Base-by-base conservation (phyloP, 2,329 filamentous ascomycete genomes). In the Lachnellula cervina region DNA sequence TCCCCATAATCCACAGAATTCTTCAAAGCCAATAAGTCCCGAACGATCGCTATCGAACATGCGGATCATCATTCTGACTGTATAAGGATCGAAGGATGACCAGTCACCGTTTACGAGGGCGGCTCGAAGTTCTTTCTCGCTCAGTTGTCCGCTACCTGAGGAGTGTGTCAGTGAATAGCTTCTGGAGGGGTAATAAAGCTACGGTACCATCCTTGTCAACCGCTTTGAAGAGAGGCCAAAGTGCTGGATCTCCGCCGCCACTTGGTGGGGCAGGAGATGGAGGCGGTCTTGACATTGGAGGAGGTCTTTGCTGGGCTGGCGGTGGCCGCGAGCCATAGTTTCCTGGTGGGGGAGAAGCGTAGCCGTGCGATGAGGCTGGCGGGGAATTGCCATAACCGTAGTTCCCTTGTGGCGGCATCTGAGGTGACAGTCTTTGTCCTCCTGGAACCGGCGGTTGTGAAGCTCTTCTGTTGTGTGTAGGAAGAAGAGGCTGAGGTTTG, bases 1-100 rank as follows among this genome's bases (percentile, higher is more conserved):
- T 17, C 89, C 90, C 94, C 94, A 99, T 21, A 99, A 79, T 17
- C 90, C 93, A 70, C 92, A 95, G 73, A 99, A 99, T 73, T 97
- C 94, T 62, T 94, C 87, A 72, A 96, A 97, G 59, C 88, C 91
- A 71, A 99, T 95, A 14, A 88, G 89, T 51, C 92, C 91, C 59
- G 83, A 88, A 65, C 89, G 87, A 74, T 97, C 89, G 56, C 88
- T 89, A 75, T 97, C 93, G 74, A 99, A 99, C 94, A 99, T 97
- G 69, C 92, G 88, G 64, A 99, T 97, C 92, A 99, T 97, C 90
- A 97, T 96, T 68, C 88, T 88, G 62, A 97, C 92, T 1, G 94
- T 99, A 66, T 96, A 89, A 4, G 86, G 81, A 73, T 99, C 92
- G 71, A 99, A 99, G 4, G 90, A 83, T 1, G 90, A 90, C 83